Evolutionary conservation across 176 grass and related monocot genomes (phyloP).

Genomic region (Pharus latifolius): DNA sequence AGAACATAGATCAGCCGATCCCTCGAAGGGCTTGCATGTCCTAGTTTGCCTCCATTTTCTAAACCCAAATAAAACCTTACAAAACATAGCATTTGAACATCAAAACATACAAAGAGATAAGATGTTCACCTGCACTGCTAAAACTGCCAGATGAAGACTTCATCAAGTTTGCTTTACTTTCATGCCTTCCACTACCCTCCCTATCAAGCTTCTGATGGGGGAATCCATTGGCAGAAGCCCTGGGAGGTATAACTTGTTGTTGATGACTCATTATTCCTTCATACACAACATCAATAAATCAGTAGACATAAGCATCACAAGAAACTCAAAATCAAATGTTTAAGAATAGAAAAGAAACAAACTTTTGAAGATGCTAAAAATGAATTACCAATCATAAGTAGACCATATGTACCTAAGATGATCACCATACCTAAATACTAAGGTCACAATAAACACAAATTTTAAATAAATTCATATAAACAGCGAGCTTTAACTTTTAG

Average conservation of each 20-base stretch:
- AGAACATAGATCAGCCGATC: constrained; percentile 78
- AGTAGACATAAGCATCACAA: not conserved
- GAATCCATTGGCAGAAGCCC: constrained; percentile 51
- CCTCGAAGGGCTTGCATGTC: constrained; percentile 29
- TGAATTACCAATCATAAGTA: not conserved
- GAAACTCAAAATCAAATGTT: not conserved
- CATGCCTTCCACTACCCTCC: constrained; percentile 45
- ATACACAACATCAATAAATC: not conserved
- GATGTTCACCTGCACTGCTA: constrained; percentile 27
- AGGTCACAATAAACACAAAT: not conserved
- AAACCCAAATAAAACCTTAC: constrained; percentile 22
- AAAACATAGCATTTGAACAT: constrained; percentile 6
- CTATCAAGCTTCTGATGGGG: constrained; percentile 43
- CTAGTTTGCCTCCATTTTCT: constrained; percentile 58
- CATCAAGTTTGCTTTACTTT: constrained; percentile 36
- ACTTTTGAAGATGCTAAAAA: not conserved
- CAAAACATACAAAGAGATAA: not conserved
- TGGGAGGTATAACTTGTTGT: constrained; percentile 37
- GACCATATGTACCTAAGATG: not conserved
- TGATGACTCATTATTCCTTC: constrained; percentile 67
- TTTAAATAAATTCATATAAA: no score
- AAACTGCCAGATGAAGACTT: constrained; percentile 32
- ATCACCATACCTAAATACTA: not conserved
- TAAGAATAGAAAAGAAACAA: not conserved
- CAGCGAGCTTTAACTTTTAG: not conserved